phyloP scores from a whole-genome alignment of 805 yeast genomes.

The Ogataea populi-albae region DNA sequence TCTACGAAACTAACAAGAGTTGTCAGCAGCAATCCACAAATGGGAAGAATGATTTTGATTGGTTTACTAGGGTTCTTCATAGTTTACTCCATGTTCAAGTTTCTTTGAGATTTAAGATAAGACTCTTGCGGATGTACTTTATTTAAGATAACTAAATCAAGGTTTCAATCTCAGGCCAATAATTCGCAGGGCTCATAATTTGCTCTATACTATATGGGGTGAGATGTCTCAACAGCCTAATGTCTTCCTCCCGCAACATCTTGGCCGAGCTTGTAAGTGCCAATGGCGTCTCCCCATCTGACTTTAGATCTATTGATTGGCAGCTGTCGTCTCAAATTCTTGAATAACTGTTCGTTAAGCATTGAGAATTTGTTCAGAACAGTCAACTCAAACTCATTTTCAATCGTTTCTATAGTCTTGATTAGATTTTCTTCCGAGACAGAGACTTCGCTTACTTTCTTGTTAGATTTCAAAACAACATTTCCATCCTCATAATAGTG shows the following conservation, averaged over 20 bases:
- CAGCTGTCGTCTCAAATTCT: constrained; percentile 80
- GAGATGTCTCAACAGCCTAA: constrained; percentile 6
- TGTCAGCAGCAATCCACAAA: constrained; percentile 54
- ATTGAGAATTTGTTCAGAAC: constrained; percentile 62
- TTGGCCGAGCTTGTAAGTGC: constrained; percentile 82
- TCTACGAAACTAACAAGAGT: constrained; percentile 54
- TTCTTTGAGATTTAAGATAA: constrained; percentile 28
- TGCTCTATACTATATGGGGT: too few species aligned
- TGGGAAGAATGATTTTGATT: constrained; percentile 57
- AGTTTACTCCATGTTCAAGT: constrained; percentile 51
- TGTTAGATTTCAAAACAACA: constrained; percentile 63
- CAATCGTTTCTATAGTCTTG: constrained; percentile 51
- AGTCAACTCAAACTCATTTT: constrained; percentile 55
- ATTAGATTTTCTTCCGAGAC: constrained; percentile 30
- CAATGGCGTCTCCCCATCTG: constrained; percentile 94
- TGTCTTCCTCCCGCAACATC: constrained; percentile 56
- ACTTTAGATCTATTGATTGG: constrained; percentile 90
- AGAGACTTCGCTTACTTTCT: constrained; percentile 31
- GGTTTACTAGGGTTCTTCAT: constrained; percentile 55
- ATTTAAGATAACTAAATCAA: too few species aligned
- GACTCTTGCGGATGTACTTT: too few species aligned
- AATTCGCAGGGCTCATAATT: too few species aligned
- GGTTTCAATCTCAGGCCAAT: too few species aligned
- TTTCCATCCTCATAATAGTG: constrained; percentile 97
- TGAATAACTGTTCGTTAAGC: constrained; percentile 79